A percentile compares a stretch with the other conserved stretches of the same genome.
These are phyloP conservation scores for Pseudoneurospora amorphoporcata DNA, from an alignment of 495 filamentous ascomycete species.

Conservation along the genomic window DNA sequence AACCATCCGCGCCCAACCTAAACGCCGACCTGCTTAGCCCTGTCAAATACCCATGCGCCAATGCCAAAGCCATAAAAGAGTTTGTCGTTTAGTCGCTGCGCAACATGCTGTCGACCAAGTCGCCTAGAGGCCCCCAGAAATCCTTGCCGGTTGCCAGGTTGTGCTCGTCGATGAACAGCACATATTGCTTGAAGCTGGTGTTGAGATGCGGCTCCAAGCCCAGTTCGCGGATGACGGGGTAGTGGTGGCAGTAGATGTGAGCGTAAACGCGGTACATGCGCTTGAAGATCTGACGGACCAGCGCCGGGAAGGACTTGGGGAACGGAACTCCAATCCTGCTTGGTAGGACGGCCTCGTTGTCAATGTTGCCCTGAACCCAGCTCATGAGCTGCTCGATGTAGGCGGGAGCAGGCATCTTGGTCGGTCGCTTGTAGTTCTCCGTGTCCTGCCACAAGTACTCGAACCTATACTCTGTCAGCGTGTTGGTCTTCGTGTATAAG, in stretches of 20 bases:
- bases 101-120: constrained; percentile 95
- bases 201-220: constrained; percentile 96
- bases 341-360: constrained; percentile 91
- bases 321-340: constrained; percentile 91
- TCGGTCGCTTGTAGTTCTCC: constrained; percentile 85
- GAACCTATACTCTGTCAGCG: constrained; percentile 47
- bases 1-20: not conserved
- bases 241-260: constrained; percentile 99
- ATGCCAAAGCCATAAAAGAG: not conserved
- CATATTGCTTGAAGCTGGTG: constrained; percentile 99
- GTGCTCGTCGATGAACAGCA: constrained; percentile 93
- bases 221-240: constrained; percentile 89
- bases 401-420: constrained; percentile 93
- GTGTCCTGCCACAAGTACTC: constrained; percentile 98
- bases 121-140: constrained; percentile 94
- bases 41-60: not conserved
- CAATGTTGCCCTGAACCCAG: constrained; percentile 91
- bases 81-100: constrained; percentile 58
- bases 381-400: constrained; percentile 97
- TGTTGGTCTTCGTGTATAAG: not conserved
- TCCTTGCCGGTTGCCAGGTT: constrained; percentile 82
- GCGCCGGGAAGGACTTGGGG: constrained; percentile 78
- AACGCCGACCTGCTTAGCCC: not conserved
- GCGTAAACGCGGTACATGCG: constrained; percentile 97
- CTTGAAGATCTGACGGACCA: constrained; percentile 93